phyloP scores from a whole-genome alignment of 345 rosid genomes.

The Clarkia xantiana region DNA sequence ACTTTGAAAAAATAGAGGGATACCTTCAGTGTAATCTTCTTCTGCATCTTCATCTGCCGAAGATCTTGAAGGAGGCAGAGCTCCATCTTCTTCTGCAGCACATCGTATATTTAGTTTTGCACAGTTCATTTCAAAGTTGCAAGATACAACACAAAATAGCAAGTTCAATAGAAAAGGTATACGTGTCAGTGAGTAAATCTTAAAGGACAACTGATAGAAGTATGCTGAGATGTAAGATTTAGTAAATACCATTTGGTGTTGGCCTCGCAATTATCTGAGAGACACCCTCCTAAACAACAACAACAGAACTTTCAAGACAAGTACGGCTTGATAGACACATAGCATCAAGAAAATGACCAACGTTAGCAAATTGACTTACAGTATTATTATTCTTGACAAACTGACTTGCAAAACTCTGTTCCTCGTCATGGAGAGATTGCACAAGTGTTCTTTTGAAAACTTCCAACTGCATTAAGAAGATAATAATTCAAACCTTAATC shows the following conservation, averaged over 20 bases:
- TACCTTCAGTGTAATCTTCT: slow-evolving; percentile 47
- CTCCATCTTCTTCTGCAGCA: slow-evolving; percentile 47
- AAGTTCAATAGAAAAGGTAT: neutral
- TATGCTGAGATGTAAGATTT: neutral
- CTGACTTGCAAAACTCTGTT: slow-evolving; percentile 34
- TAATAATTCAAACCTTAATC: neutral
- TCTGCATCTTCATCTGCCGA: slow-evolving; percentile 37
- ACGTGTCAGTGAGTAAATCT: too few relatives aligned
- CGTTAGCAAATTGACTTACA: neutral
- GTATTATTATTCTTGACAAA: neutral
- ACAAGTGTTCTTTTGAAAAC: slow-evolving; percentile 73
- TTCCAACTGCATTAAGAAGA: slow-evolving; percentile 47
- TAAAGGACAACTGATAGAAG: too few relatives aligned
- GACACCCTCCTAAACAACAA: slow-evolving; percentile 34
- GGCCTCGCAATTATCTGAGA: slow-evolving; percentile 58
- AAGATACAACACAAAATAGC: too few relatives aligned
- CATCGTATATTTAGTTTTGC: too few relatives aligned
- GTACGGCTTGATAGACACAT: neutral
- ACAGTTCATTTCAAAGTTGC: too few relatives aligned
- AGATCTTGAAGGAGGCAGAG: slow-evolving; percentile 29
- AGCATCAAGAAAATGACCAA: neutral
- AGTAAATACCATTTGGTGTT: slow-evolving; percentile 39
- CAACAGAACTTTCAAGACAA: slow-evolving; percentile 6
- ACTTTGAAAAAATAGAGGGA: neutral
- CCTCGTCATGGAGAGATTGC: slow-evolving; percentile 81